Evolutionary conservation across 2,329 filamentous ascomycete genomes (phyloP).

Genomic region (Biscogniauxia sp.): DNA sequence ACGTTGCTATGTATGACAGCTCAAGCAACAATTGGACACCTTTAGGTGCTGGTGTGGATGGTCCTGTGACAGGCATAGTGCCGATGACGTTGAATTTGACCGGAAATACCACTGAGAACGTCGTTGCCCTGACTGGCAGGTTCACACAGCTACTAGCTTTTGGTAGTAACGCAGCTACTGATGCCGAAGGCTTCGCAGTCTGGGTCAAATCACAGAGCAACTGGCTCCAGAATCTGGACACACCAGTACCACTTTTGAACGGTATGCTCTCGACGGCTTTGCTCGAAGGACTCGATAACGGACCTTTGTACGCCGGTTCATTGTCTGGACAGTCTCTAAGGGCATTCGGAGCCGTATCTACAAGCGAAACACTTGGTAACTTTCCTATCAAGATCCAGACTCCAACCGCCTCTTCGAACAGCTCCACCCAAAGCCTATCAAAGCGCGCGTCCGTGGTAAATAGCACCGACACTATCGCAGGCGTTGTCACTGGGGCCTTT

Average conservation of each 20-base stretch:
- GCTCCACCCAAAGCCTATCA: slow-evolving; percentile 36
- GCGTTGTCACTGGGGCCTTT: slow-evolving; percentile 77
- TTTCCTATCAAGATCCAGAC: slow-evolving; percentile 57
- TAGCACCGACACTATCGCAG: slow-evolving; percentile 46
- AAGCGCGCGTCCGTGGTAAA: slow-evolving; percentile 47
- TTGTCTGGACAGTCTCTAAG: slow-evolving; percentile 72
- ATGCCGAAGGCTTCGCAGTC: slow-evolving; percentile 75
- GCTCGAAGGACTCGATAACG: slow-evolving; percentile 61
- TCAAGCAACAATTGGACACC: slow-evolving; percentile 68
- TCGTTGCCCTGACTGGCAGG: slow-evolving; percentile 75
- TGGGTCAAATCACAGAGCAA: slow-evolving; percentile 86
- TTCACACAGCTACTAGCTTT: slow-evolving; percentile 74
- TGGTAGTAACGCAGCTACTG: slow-evolving; percentile 56
- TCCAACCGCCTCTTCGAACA: slow-evolving; percentile 26
- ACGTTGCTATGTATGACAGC: slow-evolving; percentile 75
- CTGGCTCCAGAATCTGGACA: slow-evolving; percentile 80
- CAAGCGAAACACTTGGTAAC: slow-evolving; percentile 54
- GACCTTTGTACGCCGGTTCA: slow-evolving; percentile 78
- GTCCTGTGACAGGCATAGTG: slow-evolving; percentile 71
- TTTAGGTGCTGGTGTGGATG: slow-evolving; percentile 83
- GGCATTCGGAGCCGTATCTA: slow-evolving; percentile 68
- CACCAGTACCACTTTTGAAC: slow-evolving; percentile 62
- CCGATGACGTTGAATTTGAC: slow-evolving; percentile 78
- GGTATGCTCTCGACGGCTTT: slow-evolving; percentile 70
- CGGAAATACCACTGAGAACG: slow-evolving; percentile 63